Evolutionary conservation across 495 filamentous ascomycete genomes (phyloP), one percentile per base, ranked within the genome.

Genomic region (Chaetomidium leptoderma): DNA sequence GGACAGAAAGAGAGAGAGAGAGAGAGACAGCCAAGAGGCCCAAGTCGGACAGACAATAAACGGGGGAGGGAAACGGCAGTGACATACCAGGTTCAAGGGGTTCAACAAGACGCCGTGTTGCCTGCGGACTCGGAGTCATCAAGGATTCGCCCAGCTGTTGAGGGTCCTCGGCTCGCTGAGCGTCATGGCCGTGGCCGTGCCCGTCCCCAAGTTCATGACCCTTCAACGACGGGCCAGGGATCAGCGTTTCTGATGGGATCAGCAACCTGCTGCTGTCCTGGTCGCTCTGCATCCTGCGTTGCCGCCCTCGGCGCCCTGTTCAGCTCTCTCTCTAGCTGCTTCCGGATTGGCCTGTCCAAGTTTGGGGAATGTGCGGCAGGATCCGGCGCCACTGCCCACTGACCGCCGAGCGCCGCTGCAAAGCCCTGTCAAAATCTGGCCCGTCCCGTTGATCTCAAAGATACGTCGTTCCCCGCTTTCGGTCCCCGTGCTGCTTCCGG

Each of bases 231-330:
- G 47, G n/a, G 48, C 43, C 59, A 58, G 47, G 43, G 62, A 63
- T 67, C 62, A 53, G 50, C 62, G 51, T 37, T 57, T 48, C 53
- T 40, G 56, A 43, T 40, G 45, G 24, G 53, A 54, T 56, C 62
- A 54, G 35, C 50, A 30, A 30, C 51, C 40, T 26, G n/a, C n/a
- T n/a, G n/a, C n/a, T n/a, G 45, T 63, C 30, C 35, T 40, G 9
- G 35, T 30, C 49, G 46, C 35, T 55, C 21, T 58, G 39, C 61
- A 59, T 59, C 36, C n/a, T 48, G 53, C 32, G 11, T 21, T 51
- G n/a, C 29, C n/a, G n/a, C n/a, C 39, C 21, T 11, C 16, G 35
- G 11, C 17, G 19, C 11, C 16, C 8, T 44, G 44, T 14, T 32
- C 40, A 17, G 57, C 17, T 42, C n/a, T 57, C 21, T 52, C n/a